Evolutionary conservation across 2,329 filamentous ascomycete genomes (phyloP).

Genomic region (Exophiala viscosa): DNA sequence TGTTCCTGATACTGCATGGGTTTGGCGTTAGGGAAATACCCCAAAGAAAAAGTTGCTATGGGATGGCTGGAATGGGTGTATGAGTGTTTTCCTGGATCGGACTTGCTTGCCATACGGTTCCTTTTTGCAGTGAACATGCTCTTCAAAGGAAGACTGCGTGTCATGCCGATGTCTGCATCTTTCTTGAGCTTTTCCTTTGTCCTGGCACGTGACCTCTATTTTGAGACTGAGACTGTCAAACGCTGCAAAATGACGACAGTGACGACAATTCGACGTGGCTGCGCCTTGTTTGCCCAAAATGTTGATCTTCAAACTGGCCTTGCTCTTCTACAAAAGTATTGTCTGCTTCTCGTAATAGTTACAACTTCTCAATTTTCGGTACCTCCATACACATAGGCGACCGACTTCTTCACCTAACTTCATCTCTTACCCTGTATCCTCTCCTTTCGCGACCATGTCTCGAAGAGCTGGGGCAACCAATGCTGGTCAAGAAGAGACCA

Average conservation of each 20-base stretch:
- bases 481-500: slow-evolving; percentile 17
- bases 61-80: neutral
- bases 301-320: slow-evolving; percentile 3
- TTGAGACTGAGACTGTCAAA: neutral
- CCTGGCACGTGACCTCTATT: neutral
- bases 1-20: slow-evolving; percentile 36
- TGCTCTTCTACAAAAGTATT: neutral
- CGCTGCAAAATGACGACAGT: slow-evolving; percentile 18
- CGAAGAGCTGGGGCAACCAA: slow-evolving; percentile 24
- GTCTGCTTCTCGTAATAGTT: neutral
- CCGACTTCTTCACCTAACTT: neutral
- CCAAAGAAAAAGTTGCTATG: slow-evolving; percentile 11
- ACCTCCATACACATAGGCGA: neutral
- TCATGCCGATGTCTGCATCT: neutral
- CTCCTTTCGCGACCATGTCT: slow-evolving; percentile 24
- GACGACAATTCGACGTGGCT: slow-evolving; percentile 7
- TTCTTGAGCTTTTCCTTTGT: neutral
- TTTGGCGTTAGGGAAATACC: slow-evolving; percentile 42
- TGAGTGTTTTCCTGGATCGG: neutral
- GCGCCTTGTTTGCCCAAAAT: slow-evolving; percentile 15
- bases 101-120: too few species aligned
- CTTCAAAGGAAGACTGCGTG: too few species aligned
- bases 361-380: neutral
- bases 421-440: neutral
- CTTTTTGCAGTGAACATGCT: too few species aligned